Evolutionary conservation across 495 filamentous ascomycete species (phyloP), one percentile per base, ranked within the genome.

Genomic region (Neurospora sublineolata): DNA sequence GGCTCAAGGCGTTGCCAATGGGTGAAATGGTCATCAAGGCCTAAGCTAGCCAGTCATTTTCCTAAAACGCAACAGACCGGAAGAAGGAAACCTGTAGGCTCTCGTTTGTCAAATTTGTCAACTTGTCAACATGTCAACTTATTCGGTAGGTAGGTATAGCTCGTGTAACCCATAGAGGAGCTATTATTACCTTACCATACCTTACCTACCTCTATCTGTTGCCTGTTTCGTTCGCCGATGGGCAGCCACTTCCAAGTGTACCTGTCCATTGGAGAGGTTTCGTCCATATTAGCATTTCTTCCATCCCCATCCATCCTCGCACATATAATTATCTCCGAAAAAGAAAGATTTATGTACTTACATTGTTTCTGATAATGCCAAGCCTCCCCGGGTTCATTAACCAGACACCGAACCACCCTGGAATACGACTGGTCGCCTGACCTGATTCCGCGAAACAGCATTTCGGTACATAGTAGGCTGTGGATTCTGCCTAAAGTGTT

Each of bases 11-110:
- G 71, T 79, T 87, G 75, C 85, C 85, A 67, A 81, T 86, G 77
- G 84, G 85, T 42, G 82, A 85, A 73, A 82, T 81, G 79, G 81
- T 83, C 71, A 81, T 86, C 72, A 85, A 85, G 80, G 85, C 85
- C 73, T 86, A 84, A 10, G 20, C 58, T 18, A 42, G 1, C 14
- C 3, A 14, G 52, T 60, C 1, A 18, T 42, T 7, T 39, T 4
- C 3, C 3, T 39, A 3, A 7, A 60, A 60, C 52, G 52, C 52
- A 52, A 46, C 9, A 9, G 3, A 11, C 10, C 3, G 18, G 42
- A 44, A 20, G 44, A 44, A n/a, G n/a, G 20, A 52, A 52, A 52
- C 11, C 20, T 52, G 20, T 14, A 39, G 44, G 44, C 44, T 52
- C 20, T 52, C 44, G 4, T 27, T 52, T 20, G 11, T 27, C 44